Evolutionary conservation across 176 grass and related monocot genomes (phyloP), one percentile per base, ranked within the genome.

Genomic region (Raddia distichophylla): DNA sequence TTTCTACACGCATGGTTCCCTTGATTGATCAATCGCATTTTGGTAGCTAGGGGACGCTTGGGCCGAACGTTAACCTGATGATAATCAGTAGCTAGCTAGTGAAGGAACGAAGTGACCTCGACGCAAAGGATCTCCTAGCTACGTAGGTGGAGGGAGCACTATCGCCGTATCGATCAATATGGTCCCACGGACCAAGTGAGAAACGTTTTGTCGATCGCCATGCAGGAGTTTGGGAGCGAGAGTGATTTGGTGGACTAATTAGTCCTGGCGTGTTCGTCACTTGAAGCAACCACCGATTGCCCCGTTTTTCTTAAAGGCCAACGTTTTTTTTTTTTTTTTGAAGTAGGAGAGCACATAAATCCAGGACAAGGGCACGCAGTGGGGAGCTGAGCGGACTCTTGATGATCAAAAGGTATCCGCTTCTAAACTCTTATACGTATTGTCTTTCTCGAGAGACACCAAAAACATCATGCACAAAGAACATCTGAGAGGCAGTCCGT

Each of bases 121-220:
- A 88, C 69, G 86, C 69, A 68, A 88, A 74, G 53, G 69, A 80
- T 84, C 76, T 46, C 74, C 37, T 43, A 73, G 14, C 27, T 27
- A 27, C 27, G 0, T 27, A 27, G 27, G 27, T 27, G 27, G 27
- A 27, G 27, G 5, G 16, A n/a, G 68, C 67, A 32, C 75, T 79
- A 56, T 47, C 67, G 48, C 27, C 27, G 27, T 27, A 58, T 58
- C 55, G 55, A 17, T 3, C 18, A n/a, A 2, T 18, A 66, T 27
- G 27, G 27, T 43, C 45, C 49, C 15, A 53, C 22, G 18, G 7
- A 15, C 2, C 19, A 37, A 18, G 64, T 15, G 16, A 3, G 17
- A 18, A 20, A 8, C 13, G 0, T 76, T 43, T n/a, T n/a, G n/a
- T n/a, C n/a, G n/a, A 66, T 79, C 80, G 63, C 58, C 42, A 34